phyloP scores from a whole-genome alignment of 441 rosid genomes.

The Bocquillonia castaneifolia region DNA sequence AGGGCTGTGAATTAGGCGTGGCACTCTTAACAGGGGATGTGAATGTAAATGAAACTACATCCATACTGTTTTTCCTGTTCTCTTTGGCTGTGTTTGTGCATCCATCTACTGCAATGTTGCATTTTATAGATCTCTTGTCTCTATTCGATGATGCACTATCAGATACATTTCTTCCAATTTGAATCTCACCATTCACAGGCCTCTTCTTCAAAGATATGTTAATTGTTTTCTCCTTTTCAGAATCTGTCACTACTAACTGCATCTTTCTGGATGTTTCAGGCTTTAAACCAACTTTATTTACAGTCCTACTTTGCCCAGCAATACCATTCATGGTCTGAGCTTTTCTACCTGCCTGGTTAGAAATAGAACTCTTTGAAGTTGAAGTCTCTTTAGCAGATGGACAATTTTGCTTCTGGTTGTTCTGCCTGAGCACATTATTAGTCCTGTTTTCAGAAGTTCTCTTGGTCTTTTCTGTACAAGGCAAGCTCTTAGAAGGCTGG shows the following conservation, averaged over 20 bases:
- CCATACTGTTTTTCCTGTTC: conserved; percentile 47
- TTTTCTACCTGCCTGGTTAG: conserved; percentile 43
- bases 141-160: conserved; percentile 34
- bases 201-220: conserved; percentile 37
- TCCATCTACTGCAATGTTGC: conserved; percentile 39
- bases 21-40: conserved; percentile 65
- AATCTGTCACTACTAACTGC: conserved; percentile 17
- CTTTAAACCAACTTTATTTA: conserved; percentile 39
- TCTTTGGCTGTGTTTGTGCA: conserved; percentile 24
- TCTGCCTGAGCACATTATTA: conserved; percentile 47
- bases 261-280: conserved; percentile 41
- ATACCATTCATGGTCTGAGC: conserved; percentile 31
- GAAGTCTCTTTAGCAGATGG: conserved; percentile 29
- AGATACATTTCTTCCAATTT: conserved; percentile 25
- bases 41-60: conserved; percentile 89
- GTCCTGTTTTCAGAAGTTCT: conserved; percentile 35
- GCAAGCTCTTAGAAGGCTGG: conserved; percentile 32
- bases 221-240: conserved; percentile 41
- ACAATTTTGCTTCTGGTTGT: conserved; percentile 69
- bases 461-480: conserved; percentile 38
- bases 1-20: conserved; percentile 23
- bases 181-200: conserved; percentile 29
- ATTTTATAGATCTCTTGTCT: conserved; percentile 37
- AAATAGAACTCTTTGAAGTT: conserved; percentile 27
- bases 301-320: conserved; percentile 34